Percentiles rank a stretch among this genome's conserved stretches.
Conservation (phyloP, 2,329 filamentous ascomycete species). For the Scopulariopsis brevicaulis region DNA sequence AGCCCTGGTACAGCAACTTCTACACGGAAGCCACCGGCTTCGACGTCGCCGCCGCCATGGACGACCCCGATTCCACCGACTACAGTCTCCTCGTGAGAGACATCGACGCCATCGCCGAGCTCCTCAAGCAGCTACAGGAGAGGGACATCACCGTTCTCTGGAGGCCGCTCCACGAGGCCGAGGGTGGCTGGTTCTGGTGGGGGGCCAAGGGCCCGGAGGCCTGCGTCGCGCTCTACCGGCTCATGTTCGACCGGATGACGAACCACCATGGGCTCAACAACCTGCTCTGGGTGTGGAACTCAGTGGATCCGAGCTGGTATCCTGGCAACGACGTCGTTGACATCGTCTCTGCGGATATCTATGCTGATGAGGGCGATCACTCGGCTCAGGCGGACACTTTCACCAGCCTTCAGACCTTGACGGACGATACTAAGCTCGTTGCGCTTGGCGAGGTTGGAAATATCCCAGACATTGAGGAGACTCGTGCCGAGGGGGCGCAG, state of each 20-base stretch:
- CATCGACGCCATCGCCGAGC: slow-evolving; percentile 33
- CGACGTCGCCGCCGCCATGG: slow-evolving; percentile 28
- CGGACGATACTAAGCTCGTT: slow-evolving; percentile 32
- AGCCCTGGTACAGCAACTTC: slow-evolving; percentile 36
- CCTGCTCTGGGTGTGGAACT: slow-evolving; percentile 39
- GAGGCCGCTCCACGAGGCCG: slow-evolving; percentile 36
- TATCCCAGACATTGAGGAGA: slow-evolving; percentile 26
- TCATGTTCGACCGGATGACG: slow-evolving; percentile 32
- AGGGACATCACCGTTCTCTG: slow-evolving; percentile 33
- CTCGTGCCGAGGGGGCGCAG: slow-evolving; percentile 30
- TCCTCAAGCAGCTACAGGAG: slow-evolving; percentile 28
- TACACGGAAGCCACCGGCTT: slow-evolving; percentile 38
- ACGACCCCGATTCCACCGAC: slow-evolving; percentile 28
- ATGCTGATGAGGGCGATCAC: slow-evolving; percentile 29
- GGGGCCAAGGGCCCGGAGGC: slow-evolving; percentile 32
- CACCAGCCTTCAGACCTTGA: slow-evolving; percentile 13
- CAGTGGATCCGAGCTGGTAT: slow-evolving; percentile 30
- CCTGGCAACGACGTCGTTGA: slow-evolving; percentile 32
- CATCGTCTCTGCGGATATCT: slow-evolving; percentile 32
- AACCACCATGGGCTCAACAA: slow-evolving; percentile 31
- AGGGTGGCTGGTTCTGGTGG: slow-evolving; percentile 42
- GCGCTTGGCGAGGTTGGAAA: slow-evolving; percentile 33
- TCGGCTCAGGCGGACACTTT: slow-evolving; percentile 16
- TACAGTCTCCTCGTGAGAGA: slow-evolving; percentile 33
- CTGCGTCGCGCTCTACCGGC: slow-evolving; percentile 27